Percentiles rank a stretch among this genome's conserved stretches.
Evolutionary conservation across 805 yeast species (phyloP).

Genomic region (Cyberlindnera bimundalis): DNA sequence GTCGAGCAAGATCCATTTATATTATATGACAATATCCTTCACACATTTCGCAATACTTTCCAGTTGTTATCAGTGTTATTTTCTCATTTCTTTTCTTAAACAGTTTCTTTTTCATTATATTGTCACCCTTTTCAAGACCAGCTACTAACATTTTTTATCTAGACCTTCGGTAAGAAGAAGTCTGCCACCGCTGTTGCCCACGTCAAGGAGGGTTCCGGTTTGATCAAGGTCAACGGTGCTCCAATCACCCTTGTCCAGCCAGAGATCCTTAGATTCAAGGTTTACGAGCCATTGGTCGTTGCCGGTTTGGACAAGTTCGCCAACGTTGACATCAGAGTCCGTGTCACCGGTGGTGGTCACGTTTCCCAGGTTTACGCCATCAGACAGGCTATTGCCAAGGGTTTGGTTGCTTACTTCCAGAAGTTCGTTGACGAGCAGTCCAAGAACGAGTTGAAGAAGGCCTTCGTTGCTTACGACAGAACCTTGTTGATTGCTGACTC

Average conservation of each 20-base stretch:
- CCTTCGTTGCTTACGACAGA: slow-evolving; percentile 97
- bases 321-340: slow-evolving; percentile 96
- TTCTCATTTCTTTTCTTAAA: neutral
- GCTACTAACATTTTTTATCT: slow-evolving; percentile 29
- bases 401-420: slow-evolving; percentile 99
- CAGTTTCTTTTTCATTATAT: neutral
- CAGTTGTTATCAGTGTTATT: no score
- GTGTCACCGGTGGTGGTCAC: slow-evolving; percentile 99
- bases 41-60: no score
- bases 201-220: slow-evolving; percentile 99
- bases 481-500: slow-evolving; percentile 99
- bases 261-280: slow-evolving; percentile 98
- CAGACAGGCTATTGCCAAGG: slow-evolving; percentile 99
- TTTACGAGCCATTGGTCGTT: slow-evolving; percentile 97
- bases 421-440: slow-evolving; percentile 99
- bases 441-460: slow-evolving; percentile 98
- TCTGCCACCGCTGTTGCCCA: slow-evolving; percentile 99
- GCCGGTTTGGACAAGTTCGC: slow-evolving; percentile 99
- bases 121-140: neutral
- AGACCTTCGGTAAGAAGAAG: slow-evolving; percentile 99
- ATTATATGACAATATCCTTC: no score
- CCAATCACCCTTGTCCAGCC: slow-evolving; percentile 99
- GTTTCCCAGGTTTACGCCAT: slow-evolving; percentile 99
- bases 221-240: slow-evolving; percentile 98
- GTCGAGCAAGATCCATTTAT: no score